Evolutionary conservation across 495 filamentous ascomycete species (phyloP), one percentile per base, ranked within the genome.

Genomic region (Saxispiralis lemnorum): DNA sequence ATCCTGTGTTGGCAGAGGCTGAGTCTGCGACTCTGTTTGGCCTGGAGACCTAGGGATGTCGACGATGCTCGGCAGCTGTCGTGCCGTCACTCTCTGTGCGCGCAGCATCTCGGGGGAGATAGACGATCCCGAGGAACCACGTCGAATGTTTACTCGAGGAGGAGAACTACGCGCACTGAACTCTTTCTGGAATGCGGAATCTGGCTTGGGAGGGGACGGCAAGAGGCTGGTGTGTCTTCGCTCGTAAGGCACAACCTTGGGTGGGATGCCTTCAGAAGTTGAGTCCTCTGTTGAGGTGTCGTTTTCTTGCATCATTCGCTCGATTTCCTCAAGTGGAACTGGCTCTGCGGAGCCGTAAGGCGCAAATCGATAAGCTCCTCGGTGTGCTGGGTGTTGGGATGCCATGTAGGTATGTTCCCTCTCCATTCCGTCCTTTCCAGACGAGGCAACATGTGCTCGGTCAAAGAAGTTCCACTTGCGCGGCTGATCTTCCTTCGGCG

Each of bases 401-500:
- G 24, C 9, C 24, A 28, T 9, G 24, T 9, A n/a, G n/a, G n/a
- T n/a, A n/a, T n/a, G n/a, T n/a, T n/a, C 60, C 1, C 68, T 60
- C 28, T 62, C 59, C 31, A 59, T 59, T 28, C 24, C 24, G 24
- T 66, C 46, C 17, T 56, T 56, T n/a, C 50, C 28, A 13, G 71
- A 64, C 13, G 78, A 69, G 17, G 63, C 4, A 28, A 28, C 68
- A 17, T 79, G 73, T 1, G 74, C 74, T 48, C 77, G 71, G 44
- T 84, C 76, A 51, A 92, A 93, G 48, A 93, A 72, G 52, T 83
- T 86, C 84, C 84, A 93, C 51, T 76, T 81, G 43, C 70, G 64
- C 28, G 73, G 41, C 37, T 64, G 53, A 49, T 60, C 63, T 13
- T 47, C 31, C 30, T 39, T 14, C 28, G 52, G 53, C 24, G 54